These are phyloP conservation scores for Actinomucor elegans DNA, from an alignment of 371 early-diverging fungal species.

Conservation along the genomic window DNA sequence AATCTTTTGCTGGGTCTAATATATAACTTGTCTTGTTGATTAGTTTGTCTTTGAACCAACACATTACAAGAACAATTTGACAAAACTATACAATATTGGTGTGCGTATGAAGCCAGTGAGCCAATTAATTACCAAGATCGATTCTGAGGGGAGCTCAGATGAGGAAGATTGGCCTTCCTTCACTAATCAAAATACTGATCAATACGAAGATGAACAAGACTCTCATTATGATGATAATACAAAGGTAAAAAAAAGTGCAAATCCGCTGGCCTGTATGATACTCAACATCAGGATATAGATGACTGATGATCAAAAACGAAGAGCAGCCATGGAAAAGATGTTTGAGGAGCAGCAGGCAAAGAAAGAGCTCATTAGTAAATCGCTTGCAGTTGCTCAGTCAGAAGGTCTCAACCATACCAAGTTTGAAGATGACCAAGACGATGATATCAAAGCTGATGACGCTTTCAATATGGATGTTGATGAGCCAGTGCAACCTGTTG, in stretches of 20 bases:
- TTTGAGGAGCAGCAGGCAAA: constrained; percentile 21
- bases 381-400: constrained; percentile 14
- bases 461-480: constrained; percentile 11
- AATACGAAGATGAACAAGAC: neutral
- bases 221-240: neutral
- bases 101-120: constrained; percentile 44
- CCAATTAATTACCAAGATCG: constrained; percentile 30
- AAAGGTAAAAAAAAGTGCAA: no score
- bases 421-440: constrained; percentile 29
- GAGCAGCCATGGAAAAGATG: constrained; percentile 34
- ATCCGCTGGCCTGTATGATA: no score
- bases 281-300: neutral
- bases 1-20: no score
- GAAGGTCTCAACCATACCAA: constrained; percentile 24
- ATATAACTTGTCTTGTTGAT: neutral
- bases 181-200: neutral
- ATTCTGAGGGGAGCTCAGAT: constrained; percentile 4
- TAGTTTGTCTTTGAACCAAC: constrained; percentile 73
- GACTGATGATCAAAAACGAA: constrained; percentile 31
- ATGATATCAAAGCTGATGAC: constrained; percentile 1
- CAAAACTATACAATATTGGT: constrained; percentile 57
- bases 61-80: constrained; percentile 70
- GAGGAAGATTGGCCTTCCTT: constrained; percentile 9
- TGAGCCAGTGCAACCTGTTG: constrained; percentile 29
- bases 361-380: constrained; percentile 25